These are phyloP conservation scores for Phytophthora megakarya DNA, from an alignment of 352 stramenopile species.

Conservation along the genomic window DNA sequence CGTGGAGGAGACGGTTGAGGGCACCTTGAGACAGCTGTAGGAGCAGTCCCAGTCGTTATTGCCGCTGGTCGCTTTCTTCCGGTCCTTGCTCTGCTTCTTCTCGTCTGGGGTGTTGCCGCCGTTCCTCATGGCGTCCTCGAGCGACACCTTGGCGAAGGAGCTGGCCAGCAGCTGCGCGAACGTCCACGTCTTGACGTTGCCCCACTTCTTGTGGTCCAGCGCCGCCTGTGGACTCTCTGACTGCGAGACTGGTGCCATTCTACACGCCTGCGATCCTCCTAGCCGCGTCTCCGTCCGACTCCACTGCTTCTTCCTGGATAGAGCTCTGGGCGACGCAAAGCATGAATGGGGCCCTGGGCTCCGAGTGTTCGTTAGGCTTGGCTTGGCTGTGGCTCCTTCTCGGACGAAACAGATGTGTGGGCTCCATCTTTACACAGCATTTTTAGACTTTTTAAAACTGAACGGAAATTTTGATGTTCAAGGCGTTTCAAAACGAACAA, in stretches of 20 bases:
- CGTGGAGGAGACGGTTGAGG: slow-evolving; percentile 1
- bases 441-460: too few relatives aligned
- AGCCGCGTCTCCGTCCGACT: slow-evolving; percentile 29
- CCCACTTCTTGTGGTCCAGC: slow-evolving; percentile 48
- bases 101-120: slow-evolving; percentile 15
- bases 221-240: slow-evolving; percentile 20
- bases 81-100: slow-evolving; percentile 1
- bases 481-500: not conserved
- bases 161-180: slow-evolving; percentile 69
- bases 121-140: slow-evolving; percentile 36
- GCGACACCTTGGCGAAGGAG: slow-evolving; percentile 68
- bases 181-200: slow-evolving; percentile 78
- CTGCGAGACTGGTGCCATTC: slow-evolving; percentile 30
- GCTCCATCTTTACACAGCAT: too few relatives aligned
- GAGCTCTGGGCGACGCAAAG: slow-evolving; percentile 36
- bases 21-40: slow-evolving; percentile 35
- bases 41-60: slow-evolving; percentile 54
- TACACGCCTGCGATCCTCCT: slow-evolving; percentile 23
- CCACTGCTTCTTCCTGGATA: slow-evolving; percentile 39
- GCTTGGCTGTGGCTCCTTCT: slow-evolving; percentile 7
- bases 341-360: slow-evolving; percentile 37
- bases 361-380: slow-evolving; percentile 3
- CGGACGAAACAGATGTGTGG: slow-evolving; percentile 25
- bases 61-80: slow-evolving; percentile 16
- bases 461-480: not conserved